Conservation (phyloP, 768 basidiomycete genomes). For the Butyriboletus loyo region DNA sequence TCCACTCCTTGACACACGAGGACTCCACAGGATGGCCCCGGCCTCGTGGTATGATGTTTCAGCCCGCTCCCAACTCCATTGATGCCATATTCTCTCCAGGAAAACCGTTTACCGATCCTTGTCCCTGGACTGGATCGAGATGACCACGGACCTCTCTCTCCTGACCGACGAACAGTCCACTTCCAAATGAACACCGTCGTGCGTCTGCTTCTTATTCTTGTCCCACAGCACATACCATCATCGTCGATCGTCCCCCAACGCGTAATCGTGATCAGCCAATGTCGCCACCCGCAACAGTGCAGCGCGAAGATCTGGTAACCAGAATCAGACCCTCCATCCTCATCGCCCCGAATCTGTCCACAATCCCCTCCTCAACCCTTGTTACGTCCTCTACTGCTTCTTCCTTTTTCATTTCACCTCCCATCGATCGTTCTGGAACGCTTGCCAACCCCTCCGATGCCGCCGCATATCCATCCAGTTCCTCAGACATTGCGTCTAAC, state of each 20-base stretch:
- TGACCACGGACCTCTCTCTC: constrained; percentile 1
- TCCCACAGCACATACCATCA: constrained; percentile 6
- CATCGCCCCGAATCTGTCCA: constrained; percentile 22
- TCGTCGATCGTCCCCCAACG: constrained; percentile 6
- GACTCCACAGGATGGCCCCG: constrained; percentile 15
- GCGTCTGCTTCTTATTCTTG: constrained; percentile 6
- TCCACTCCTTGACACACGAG: neutral
- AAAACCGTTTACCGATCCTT: neutral
- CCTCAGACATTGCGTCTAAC: constrained; percentile 6
- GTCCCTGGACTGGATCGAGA: constrained; percentile 17
- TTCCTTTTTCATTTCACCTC: constrained; percentile 24
- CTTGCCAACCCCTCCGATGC: constrained; percentile 18
- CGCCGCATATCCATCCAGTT: constrained; percentile 9
- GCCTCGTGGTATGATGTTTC: neutral
- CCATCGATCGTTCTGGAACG: constrained; percentile 13
- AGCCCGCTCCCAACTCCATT: neutral
- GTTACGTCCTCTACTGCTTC: constrained; percentile 23
- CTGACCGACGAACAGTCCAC: constrained; percentile 10
- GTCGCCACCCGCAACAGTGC: neutral
- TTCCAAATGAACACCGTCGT: constrained; percentile 23
- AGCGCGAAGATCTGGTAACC: neutral
- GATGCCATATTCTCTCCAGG: neutral
- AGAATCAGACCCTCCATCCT: constrained; percentile 15
- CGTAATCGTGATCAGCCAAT: constrained; percentile 15
- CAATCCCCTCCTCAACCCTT: constrained; percentile 26